Base-by-base conservation (phyloP, 208 protist genomes). In the Leishmania turanica region DNA sequence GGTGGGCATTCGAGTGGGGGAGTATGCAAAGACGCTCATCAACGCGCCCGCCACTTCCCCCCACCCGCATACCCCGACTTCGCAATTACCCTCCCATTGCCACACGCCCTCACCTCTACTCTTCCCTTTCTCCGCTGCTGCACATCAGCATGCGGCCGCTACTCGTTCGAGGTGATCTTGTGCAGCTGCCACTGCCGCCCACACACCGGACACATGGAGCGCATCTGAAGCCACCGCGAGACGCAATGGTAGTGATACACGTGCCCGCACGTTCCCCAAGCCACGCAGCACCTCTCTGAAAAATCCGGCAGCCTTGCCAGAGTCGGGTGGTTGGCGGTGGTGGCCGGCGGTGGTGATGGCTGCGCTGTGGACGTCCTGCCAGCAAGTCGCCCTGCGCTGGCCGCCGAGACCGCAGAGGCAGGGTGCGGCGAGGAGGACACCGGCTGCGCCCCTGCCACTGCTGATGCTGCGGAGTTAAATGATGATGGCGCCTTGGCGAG, bases 181-280 rank as follows among this genome's bases (percentile, higher is more conserved):
- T 87, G 82, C 37, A 89, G 78, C 49, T 84, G 75, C 93, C 91
- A 95, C 62, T 79, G 62, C 31, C 84, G 78, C 53, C 90, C 87
- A 75, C 93, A 96, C 34, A 91, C 83, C 0, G 93, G 93, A 66
- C 93, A 96, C 62, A 87, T 84, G 19, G 81, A 62, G 31, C 84
- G 84, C 83, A 87, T 86, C n/a, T 77, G 75, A 62, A 88, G 77
- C 91, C 93, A 96, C 24, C 82, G 84, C 21, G 83, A 71, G 37
- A 96, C 82, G 77, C 93, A 96, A 82, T 95, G 93, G 27, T 87
- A 85, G 85, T 96, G 93, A 77, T 94, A 96, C 4, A 91, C 80
- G 75, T 96, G 93, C 3, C 88, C 87, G 58, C 93, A 96, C 70
- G 64, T 76, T 34, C 93, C 91, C 98, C 98, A 99, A 17, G 97